A percentile compares a stretch with the other conserved stretches of the same genome.
These are phyloP conservation scores for Leccinum uliginosum DNA, from an alignment of 768 basidiomycete species.

Conservation along the genomic window DNA sequence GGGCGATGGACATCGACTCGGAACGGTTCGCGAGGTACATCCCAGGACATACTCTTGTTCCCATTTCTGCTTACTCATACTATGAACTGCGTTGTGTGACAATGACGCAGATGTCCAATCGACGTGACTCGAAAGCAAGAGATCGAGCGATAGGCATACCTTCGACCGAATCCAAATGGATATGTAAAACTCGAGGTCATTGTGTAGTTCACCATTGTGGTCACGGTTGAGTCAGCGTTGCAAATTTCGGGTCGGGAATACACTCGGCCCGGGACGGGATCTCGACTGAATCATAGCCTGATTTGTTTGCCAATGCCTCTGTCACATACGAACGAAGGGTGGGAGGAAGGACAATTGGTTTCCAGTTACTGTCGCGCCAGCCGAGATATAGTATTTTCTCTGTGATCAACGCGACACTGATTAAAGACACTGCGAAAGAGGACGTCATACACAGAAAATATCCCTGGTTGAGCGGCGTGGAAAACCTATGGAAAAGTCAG, in stretches of 20 bases:
- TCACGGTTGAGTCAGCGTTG: slow-evolving; percentile 54
- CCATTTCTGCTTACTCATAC: no score
- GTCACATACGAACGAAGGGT: background rate
- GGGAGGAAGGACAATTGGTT: slow-evolving; percentile 14
- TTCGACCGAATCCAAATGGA: slow-evolving; percentile 51
- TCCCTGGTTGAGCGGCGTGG: slow-evolving; percentile 61
- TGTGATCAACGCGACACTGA: background rate
- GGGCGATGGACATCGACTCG: slow-evolving; percentile 61
- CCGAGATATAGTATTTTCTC: slow-evolving; percentile 20
- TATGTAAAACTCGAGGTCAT: slow-evolving; percentile 41
- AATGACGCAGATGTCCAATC: no score
- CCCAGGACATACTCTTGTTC: slow-evolving; percentile 60
- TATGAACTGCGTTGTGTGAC: background rate
- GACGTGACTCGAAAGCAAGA: background rate
- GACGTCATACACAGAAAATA: slow-evolving; percentile 47
- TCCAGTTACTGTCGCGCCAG: slow-evolving; percentile 19
- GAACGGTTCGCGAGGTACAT: slow-evolving; percentile 44
- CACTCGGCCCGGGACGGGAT: slow-evolving; percentile 33
- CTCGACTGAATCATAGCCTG: slow-evolving; percentile 51
- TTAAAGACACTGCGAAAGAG: slow-evolving; percentile 23
- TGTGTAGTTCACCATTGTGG: slow-evolving; percentile 38
- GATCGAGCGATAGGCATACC: slow-evolving; percentile 11
- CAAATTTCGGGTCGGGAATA: slow-evolving; percentile 54
- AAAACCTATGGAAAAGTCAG: slow-evolving; percentile 31
- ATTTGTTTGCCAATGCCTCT: background rate